phyloP scores from a whole-genome alignment of 2,329 filamentous ascomycete genomes.

The Emergomyces orientalis region DNA sequence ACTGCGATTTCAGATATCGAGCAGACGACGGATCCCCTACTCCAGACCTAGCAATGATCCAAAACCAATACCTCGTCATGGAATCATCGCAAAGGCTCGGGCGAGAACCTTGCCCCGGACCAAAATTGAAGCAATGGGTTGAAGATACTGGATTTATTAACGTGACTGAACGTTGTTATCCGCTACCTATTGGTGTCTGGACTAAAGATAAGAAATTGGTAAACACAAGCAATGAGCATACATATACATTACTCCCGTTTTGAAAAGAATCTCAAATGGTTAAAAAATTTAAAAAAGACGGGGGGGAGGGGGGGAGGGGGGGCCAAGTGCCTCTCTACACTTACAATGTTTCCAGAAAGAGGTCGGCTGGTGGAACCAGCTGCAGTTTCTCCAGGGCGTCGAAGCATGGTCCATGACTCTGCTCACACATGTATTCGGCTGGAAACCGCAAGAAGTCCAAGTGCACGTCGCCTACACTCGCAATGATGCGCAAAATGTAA shows the following conservation, averaged over 20 bases:
- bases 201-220: conserved; percentile 12
- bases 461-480: not conserved
- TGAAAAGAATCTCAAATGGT: not conserved
- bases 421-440: conserved; percentile 16
- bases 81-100: conserved; percentile 19
- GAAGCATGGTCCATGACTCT: conserved; percentile 16
- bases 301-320: too few species aligned
- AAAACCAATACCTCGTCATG: conserved; percentile 15
- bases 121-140: conserved; percentile 11
- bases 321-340: not conserved
- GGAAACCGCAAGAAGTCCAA: conserved; percentile 10
- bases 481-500: conserved; percentile 3
- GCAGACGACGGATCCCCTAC: conserved; percentile 24
- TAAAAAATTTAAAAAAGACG: too few species aligned
- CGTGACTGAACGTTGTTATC: conserved; percentile 10
- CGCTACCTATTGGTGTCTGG: conserved; percentile 13
- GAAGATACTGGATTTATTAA: conserved; percentile 13
- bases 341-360: conserved; percentile 15
- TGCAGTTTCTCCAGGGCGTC: conserved; percentile 16
- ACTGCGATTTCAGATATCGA: conserved; percentile 23
- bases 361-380: conserved; percentile 13
- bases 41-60: conserved; percentile 7
- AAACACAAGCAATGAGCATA: not conserved
- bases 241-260: not conserved
- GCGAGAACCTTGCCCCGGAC: conserved; percentile 13